Conservation (phyloP, 78 protist genomes). For the Bodo saltans region DNA sequence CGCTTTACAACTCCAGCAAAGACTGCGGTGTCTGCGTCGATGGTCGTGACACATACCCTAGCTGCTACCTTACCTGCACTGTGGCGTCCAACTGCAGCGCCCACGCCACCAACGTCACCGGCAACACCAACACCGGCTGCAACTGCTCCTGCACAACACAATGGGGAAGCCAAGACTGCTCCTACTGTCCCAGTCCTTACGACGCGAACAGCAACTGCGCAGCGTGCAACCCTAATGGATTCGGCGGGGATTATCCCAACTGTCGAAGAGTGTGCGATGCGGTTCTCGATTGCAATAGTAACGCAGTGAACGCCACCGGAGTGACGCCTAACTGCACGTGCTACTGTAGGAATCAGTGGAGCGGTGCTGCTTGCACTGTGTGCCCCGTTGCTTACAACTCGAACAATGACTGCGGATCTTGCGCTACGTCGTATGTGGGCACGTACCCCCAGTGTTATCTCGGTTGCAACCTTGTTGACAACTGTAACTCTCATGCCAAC, state of each 20-base stretch:
- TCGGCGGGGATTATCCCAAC: not conserved
- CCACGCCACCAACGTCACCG: slow-evolving; percentile 16
- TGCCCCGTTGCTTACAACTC: slow-evolving; percentile 8
- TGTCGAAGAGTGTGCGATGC: not conserved
- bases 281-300: not conserved
- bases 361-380: not conserved
- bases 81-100: not conserved
- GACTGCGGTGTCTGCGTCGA: not conserved
- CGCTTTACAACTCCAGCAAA: not conserved
- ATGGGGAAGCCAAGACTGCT: not conserved
- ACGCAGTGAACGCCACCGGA: not conserved
- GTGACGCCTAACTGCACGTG: slow-evolving; percentile 1
- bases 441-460: not conserved
- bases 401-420: not conserved
- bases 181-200: not conserved
- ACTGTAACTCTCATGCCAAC: not conserved
- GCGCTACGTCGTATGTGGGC: not conserved
- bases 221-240: too few relatives aligned
- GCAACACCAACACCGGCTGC: not conserved
- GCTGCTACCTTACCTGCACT: not conserved
- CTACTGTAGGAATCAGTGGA: slow-evolving; percentile 1
- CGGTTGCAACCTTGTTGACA: too few relatives aligned
- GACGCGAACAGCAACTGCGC: not conserved
- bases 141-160: not conserved
- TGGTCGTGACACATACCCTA: not conserved